Evolutionary conservation across 2,329 filamentous ascomycete genomes (phyloP).

Genomic region (Fusarium napiforme): DNA sequence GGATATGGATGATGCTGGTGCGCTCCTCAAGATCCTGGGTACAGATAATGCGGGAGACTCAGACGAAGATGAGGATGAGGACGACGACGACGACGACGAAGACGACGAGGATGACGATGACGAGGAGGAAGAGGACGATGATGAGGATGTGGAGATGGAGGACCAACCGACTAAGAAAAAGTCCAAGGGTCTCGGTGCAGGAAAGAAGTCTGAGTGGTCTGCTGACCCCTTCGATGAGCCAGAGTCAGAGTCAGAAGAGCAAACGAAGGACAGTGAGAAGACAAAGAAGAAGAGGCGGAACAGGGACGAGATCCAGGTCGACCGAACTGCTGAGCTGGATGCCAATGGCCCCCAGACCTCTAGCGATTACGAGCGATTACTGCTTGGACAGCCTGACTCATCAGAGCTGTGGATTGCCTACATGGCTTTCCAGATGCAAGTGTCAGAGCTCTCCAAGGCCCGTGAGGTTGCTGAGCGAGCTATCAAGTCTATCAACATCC

Average conservation of each 20-base stretch:
- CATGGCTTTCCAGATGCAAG: slow-evolving; percentile 97
- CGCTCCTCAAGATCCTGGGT: slow-evolving; percentile 57
- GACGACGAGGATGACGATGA: slow-evolving; percentile 53
- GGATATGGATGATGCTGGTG: slow-evolving; percentile 59
- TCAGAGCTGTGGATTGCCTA: slow-evolving; percentile 94
- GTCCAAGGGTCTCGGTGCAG: slow-evolving; percentile 54
- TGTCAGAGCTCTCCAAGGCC: slow-evolving; percentile 88
- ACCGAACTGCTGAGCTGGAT: slow-evolving; percentile 92
- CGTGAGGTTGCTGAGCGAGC: slow-evolving; percentile 91
- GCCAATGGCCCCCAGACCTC: slow-evolving; percentile 87
- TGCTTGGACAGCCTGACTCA: slow-evolving; percentile 93
- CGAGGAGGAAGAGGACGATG: slow-evolving; percentile 51
- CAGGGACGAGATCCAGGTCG: slow-evolving; percentile 82
- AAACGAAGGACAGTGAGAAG: slow-evolving; percentile 49
- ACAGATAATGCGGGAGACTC: slow-evolving; percentile 59
- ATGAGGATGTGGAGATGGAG: slow-evolving; percentile 54
- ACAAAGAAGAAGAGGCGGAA: slow-evolving; percentile 74
- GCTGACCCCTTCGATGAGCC: slow-evolving; percentile 74
- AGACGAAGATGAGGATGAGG: slow-evolving; percentile 51
- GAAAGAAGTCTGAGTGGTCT: slow-evolving; percentile 91
- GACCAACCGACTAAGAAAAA: slow-evolving; percentile 51
- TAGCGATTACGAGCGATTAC: slow-evolving; percentile 91
- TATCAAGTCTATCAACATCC: slow-evolving; percentile 88
- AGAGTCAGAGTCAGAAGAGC: slow-evolving; percentile 60
- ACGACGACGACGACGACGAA: slow-evolving; percentile 48